Percentiles rank a stretch among this genome's conserved stretches.
Conservation (phyloP, 2,329 filamentous ascomycete species). For the Epichloe baconii region DNA sequence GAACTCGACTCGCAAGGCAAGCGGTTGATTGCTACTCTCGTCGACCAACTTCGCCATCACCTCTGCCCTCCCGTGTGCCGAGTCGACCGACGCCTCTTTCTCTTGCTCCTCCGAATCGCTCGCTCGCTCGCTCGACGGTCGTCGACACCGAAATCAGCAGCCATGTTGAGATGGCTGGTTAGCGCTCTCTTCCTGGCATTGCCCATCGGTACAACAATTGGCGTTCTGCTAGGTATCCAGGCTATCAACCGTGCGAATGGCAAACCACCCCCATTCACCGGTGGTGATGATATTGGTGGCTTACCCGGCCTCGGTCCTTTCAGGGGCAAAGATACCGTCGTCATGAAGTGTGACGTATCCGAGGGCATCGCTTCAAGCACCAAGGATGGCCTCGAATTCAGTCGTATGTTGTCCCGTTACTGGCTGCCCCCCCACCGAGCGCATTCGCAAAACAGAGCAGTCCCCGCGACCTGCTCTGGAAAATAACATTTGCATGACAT, state of each 20-base stretch:
- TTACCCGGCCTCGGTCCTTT: slow-evolving; percentile 3
- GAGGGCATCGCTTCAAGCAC: slow-evolving; percentile 32
- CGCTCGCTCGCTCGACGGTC: neutral
- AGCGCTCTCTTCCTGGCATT: slow-evolving; percentile 36
- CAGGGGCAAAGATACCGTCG: slow-evolving; percentile 21
- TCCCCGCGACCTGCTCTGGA: too few species aligned
- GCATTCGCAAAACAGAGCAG: neutral
- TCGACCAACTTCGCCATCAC: neutral
- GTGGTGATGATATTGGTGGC: slow-evolving; percentile 10
- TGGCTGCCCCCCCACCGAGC: neutral
- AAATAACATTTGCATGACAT: neutral
- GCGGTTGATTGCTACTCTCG: neutral
- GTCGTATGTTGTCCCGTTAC: slow-evolving; percentile 24
- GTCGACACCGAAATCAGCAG: slow-evolving; percentile 2
- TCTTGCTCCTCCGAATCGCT: neutral
- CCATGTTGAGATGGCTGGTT: slow-evolving; percentile 32
- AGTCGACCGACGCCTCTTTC: neutral
- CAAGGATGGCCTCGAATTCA: slow-evolving; percentile 29
- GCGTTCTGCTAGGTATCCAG: slow-evolving; percentile 36
- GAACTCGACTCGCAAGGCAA: neutral
- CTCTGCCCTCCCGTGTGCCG: neutral
- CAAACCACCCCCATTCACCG: slow-evolving; percentile 28
- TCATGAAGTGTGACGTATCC: slow-evolving; percentile 28
- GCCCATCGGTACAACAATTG: slow-evolving; percentile 35
- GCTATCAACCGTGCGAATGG: slow-evolving; percentile 28